Evolutionary conservation across 2,329 filamentous ascomycete genomes (phyloP).

Genomic region (Pseudovirgaria hyperparasitica): DNA sequence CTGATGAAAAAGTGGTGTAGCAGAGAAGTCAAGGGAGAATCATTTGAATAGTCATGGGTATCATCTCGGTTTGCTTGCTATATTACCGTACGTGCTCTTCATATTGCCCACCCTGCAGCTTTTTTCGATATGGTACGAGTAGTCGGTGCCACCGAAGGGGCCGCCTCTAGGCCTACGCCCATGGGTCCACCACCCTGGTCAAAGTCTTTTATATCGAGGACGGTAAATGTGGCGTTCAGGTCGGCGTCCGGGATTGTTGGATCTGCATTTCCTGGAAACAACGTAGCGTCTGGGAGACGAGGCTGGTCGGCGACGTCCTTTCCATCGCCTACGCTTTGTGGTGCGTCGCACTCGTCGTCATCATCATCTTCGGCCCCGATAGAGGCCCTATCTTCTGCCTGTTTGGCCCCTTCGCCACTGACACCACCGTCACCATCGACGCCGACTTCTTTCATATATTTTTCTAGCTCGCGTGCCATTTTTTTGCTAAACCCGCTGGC

Average conservation of each 20-base stretch:
- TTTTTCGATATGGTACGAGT: constrained; percentile 5
- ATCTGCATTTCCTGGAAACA: constrained; percentile 1
- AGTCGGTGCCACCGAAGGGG: not conserved
- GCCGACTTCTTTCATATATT: constrained; percentile 67
- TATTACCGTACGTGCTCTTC: constrained; percentile 1
- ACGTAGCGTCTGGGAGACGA: constrained; percentile 1
- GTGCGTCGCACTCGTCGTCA: constrained; percentile 6
- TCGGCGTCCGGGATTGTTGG: constrained; percentile 5
- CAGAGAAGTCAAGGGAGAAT: too few species aligned
- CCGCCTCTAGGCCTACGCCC: not conserved
- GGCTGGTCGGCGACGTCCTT: constrained; percentile 3
- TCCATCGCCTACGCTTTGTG: constrained; percentile 6
- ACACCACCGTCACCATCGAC: constrained; percentile 39
- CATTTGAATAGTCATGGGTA: not conserved
- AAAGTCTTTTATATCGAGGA: constrained; percentile 23
- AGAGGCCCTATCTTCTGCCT: constrained; percentile 6
- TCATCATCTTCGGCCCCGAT: constrained; percentile 10
- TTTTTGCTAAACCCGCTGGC: constrained; percentile 94
- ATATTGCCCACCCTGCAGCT: constrained; percentile 7
- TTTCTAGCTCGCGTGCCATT: constrained; percentile 87
- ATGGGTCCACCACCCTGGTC: constrained; percentile 14
- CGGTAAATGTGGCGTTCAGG: constrained; percentile 20
- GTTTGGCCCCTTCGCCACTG: constrained; percentile 13
- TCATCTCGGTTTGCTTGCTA: not conserved
- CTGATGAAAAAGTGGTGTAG: too few species aligned